Evolutionary conservation across 2,329 filamentous ascomycete genomes (phyloP).

Genomic region (Tolypocladium sp.): DNA sequence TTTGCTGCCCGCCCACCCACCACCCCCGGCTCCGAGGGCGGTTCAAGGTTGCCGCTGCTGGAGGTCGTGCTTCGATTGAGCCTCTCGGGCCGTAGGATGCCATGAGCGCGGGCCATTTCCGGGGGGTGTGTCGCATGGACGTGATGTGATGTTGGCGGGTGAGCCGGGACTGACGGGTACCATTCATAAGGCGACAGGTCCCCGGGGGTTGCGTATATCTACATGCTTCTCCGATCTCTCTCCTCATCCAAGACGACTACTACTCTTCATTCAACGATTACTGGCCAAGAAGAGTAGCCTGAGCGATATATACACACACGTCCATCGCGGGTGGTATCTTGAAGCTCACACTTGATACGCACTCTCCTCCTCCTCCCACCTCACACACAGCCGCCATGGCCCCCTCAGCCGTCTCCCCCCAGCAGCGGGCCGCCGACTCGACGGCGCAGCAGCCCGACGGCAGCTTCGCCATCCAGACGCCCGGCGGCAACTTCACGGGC

Average conservation of each 20-base stretch:
- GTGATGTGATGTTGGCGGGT: neutral
- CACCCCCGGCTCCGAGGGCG: neutral
- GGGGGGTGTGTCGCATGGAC: neutral
- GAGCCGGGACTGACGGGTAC: neutral
- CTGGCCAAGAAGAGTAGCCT: neutral
- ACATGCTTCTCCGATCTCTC: neutral
- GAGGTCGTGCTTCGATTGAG: neutral
- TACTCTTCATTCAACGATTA: neutral
- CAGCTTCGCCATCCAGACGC: constrained; percentile 44
- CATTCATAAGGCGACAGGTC: neutral
- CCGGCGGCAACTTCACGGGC: constrained; percentile 56
- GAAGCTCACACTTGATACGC: neutral
- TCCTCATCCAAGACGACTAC: neutral
- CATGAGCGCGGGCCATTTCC: constrained; percentile 11
- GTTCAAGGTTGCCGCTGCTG: neutral
- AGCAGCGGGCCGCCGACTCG: constrained; percentile 31
- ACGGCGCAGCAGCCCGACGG: constrained; percentile 32
- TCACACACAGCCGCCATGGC: constrained; percentile 1
- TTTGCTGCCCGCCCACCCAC: neutral
- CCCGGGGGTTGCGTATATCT: neutral
- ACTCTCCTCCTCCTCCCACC: neutral
- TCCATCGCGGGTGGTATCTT: neutral
- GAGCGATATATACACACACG: neutral
- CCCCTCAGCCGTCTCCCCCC: constrained; percentile 46
- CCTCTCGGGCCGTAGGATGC: constrained; percentile 11